phyloP scores from a whole-genome alignment of 768 basidiomycete genomes.

The Gymnopilus junonius region DNA sequence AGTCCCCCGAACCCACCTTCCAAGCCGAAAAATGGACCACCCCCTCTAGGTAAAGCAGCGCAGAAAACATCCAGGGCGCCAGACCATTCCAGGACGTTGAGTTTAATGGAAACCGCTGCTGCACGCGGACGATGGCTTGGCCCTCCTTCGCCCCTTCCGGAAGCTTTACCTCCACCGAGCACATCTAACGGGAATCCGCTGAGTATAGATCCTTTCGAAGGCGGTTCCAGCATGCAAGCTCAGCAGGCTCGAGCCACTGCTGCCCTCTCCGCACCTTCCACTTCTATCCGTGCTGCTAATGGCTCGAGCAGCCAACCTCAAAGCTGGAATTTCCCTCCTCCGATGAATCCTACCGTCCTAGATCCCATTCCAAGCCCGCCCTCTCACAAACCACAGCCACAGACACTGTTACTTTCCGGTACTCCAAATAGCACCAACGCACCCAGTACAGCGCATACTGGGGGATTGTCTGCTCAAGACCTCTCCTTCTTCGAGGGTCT shows the following conservation, averaged over 20 bases:
- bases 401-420: not conserved
- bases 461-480: constrained; percentile 81
- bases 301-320: not conserved
- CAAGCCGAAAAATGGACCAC: constrained; percentile 13
- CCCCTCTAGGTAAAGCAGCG: not conserved
- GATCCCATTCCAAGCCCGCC: constrained; percentile 14
- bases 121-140: constrained; percentile 52
- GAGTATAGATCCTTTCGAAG: constrained; percentile 32
- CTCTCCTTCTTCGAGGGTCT: constrained; percentile 84
- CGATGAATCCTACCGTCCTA: constrained; percentile 6
- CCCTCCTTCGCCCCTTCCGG: constrained; percentile 51
- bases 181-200: constrained; percentile 18
- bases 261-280: constrained; percentile 19
- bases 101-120: constrained; percentile 60
- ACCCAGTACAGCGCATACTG: constrained; percentile 30
- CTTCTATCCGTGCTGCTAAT: not conserved
- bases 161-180: constrained; percentile 39
- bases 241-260: constrained; percentile 33
- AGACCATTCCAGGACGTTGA: constrained; percentile 61
- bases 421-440: constrained; percentile 11
- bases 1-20: constrained; percentile 7
- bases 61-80: constrained; percentile 41
- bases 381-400: not conserved
- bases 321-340: constrained; percentile 8
- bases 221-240: constrained; percentile 31